A percentile compares a stretch with the other conserved stretches of the same genome.
Conservation (phyloP, 1,284 basidiomycete species). For the Tylopilus sp. region DNA sequence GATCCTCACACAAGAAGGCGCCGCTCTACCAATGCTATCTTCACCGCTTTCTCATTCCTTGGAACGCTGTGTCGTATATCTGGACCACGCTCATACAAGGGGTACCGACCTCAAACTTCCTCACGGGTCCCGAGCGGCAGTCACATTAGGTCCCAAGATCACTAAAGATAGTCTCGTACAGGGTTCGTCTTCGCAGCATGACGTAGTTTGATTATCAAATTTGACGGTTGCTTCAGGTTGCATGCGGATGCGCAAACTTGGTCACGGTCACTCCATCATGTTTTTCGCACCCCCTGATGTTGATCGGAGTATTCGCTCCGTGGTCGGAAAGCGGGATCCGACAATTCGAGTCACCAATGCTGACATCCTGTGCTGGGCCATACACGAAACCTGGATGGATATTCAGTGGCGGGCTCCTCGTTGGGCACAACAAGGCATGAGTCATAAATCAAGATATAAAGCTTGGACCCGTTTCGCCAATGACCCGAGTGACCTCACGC, state of each 20-base stretch:
- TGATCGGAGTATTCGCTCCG: conserved; percentile 49
- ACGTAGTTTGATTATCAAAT: too few relatives aligned
- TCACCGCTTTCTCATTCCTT: conserved; percentile 56
- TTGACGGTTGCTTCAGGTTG: conserved; percentile 37
- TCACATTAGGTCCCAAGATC: conserved; percentile 61
- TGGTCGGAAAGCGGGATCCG: conserved; percentile 15
- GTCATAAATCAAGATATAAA: conserved; percentile 28
- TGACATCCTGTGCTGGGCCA: conserved; percentile 56
- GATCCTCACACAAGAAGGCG: conserved; percentile 52
- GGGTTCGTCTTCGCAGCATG: conserved; percentile 45
- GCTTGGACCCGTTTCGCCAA: too few relatives aligned
- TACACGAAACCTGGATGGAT: conserved; percentile 50
- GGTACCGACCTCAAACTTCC: conserved; percentile 66
- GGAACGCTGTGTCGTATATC: conserved; percentile 57
- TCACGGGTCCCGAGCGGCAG: conserved; percentile 52
- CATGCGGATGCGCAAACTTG: conserved; percentile 61
- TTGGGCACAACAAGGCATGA: conserved; percentile 59
- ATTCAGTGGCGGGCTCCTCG: conserved; percentile 51
- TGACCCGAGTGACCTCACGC: too few relatives aligned
- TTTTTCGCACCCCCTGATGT: conserved; percentile 60
- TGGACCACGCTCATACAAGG: conserved; percentile 66
- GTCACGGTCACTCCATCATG: conserved; percentile 57
- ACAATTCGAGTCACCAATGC: conserved; percentile 21
- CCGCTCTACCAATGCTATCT: conserved; percentile 47
- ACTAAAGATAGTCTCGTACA: conserved; percentile 64